phyloP scores from a whole-genome alignment of 345 rosid species.

The Balakata baccata region DNA sequence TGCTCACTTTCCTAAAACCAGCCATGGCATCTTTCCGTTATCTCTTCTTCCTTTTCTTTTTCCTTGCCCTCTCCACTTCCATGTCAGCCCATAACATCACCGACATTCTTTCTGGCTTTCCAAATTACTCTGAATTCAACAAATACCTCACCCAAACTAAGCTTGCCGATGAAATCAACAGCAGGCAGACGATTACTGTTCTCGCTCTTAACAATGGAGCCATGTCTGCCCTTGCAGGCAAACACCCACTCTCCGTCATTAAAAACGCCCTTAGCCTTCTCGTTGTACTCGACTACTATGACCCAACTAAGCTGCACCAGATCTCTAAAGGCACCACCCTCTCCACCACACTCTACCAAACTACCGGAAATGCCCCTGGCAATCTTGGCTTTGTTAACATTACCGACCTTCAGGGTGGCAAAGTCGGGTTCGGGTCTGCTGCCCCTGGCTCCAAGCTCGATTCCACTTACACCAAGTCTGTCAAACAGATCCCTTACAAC shows the following conservation, averaged over 20 bases:
- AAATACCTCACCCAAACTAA: slow-evolving; percentile 64
- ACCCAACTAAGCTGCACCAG: slow-evolving; percentile 70
- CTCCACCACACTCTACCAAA: slow-evolving; percentile 84
- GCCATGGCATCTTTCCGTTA: slow-evolving; percentile 30
- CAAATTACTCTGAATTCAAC: slow-evolving; percentile 73
- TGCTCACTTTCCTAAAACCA: not conserved
- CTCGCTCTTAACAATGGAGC: slow-evolving; percentile 76
- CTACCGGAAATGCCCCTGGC: slow-evolving; percentile 90
- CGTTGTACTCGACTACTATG: slow-evolving; percentile 82
- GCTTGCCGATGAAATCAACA: slow-evolving; percentile 88
- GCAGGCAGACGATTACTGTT: slow-evolving; percentile 71
- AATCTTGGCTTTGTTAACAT: slow-evolving; percentile 79
- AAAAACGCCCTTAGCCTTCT: slow-evolving; percentile 66
- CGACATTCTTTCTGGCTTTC: slow-evolving; percentile 57
- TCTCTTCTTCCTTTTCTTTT: slow-evolving; percentile 27
- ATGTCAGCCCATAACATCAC: slow-evolving; percentile 66
- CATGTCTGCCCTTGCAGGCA: slow-evolving; percentile 60
- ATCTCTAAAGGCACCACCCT: slow-evolving; percentile 70
- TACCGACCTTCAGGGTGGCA: slow-evolving; percentile 79
- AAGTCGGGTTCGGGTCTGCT: slow-evolving; percentile 79
- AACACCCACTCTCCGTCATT: slow-evolving; percentile 69
- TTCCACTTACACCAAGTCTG: slow-evolving; percentile 62
- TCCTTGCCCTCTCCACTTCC: slow-evolving; percentile 32
- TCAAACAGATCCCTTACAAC: slow-evolving; percentile 78
- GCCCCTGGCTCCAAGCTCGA: slow-evolving; percentile 81